Conservation (phyloP, 2,329 filamentous ascomycete genomes). For the Monosporascus cannonballus region DNA sequence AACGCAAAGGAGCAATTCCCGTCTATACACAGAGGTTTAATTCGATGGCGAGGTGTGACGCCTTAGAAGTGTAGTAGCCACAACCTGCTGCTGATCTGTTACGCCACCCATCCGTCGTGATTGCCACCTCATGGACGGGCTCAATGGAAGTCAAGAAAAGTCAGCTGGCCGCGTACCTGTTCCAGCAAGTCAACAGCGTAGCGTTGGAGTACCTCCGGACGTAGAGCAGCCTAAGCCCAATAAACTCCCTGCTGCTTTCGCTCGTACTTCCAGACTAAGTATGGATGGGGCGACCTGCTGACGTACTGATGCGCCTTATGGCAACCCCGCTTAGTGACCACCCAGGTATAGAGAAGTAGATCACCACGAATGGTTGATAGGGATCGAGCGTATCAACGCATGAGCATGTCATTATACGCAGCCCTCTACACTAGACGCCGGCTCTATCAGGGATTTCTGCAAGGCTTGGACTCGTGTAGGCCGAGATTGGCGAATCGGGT, state of each 20-base stretch:
- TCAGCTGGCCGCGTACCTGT: no score
- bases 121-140: no score
- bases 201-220: neutral
- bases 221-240: neutral
- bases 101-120: no score
- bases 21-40: neutral
- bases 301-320: neutral
- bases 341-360: neutral
- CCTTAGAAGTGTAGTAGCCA: no score
- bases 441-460: neutral
- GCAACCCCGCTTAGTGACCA: neutral
- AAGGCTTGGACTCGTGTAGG: neutral
- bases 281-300: neutral
- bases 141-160: no score
- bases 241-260: neutral
- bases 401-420: neutral
- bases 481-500: neutral
- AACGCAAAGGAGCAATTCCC: neutral
- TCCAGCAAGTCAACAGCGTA: neutral
- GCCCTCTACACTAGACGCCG: neutral
- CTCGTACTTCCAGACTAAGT: neutral
- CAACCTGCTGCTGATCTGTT: no score
- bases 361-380: neutral
- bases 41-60: no score
- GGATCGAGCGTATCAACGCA: neutral